Conservation (phyloP, 2,329 filamentous ascomycete genomes). For the Diaporthe sp. region DNA sequence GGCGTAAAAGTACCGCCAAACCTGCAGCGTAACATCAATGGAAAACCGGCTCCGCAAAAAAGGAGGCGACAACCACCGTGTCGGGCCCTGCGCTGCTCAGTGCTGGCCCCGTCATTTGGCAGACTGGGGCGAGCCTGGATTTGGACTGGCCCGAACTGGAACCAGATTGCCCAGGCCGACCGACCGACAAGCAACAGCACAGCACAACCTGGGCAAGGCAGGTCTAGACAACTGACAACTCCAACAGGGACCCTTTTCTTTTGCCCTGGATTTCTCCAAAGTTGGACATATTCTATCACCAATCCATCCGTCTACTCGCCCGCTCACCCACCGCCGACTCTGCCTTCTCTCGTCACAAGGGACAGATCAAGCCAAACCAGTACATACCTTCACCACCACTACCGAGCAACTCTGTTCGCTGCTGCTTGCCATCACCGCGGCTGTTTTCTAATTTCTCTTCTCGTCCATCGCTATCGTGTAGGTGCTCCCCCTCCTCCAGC, state of each 20-base stretch:
- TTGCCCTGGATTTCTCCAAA: slow-evolving; percentile 2
- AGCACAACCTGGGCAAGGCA: slow-evolving; percentile 16
- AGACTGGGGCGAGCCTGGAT: slow-evolving; percentile 24
- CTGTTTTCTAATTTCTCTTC: slow-evolving; percentile 36
- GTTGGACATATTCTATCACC: slow-evolving; percentile 26
- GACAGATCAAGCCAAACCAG: slow-evolving; percentile 13
- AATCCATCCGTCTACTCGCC: not conserved
- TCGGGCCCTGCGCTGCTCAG: slow-evolving; percentile 25
- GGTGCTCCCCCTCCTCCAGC: slow-evolving; percentile 21
- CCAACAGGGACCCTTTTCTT: slow-evolving; percentile 25
- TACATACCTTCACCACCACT: slow-evolving; percentile 2
- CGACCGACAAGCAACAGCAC: slow-evolving; percentile 27
- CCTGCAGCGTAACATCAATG: slow-evolving; percentile 31
- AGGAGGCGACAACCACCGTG: slow-evolving; percentile 37
- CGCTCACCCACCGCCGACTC: not conserved
- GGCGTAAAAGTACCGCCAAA: slow-evolving; percentile 14
- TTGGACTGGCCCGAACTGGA: slow-evolving; percentile 25
- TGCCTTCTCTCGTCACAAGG: slow-evolving; percentile 1
- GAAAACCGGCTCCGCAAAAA: slow-evolving; percentile 35
- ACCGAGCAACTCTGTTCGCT: not conserved
- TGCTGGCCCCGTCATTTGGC: slow-evolving; percentile 33
- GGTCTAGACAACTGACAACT: slow-evolving; percentile 19
- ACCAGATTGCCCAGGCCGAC: slow-evolving; percentile 26
- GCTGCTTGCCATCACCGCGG: slow-evolving; percentile 3
- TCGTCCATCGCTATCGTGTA: slow-evolving; percentile 41